Base-by-base conservation (phyloP, 140 eudicot genomes). In the Stevia rebaudiana region DNA sequence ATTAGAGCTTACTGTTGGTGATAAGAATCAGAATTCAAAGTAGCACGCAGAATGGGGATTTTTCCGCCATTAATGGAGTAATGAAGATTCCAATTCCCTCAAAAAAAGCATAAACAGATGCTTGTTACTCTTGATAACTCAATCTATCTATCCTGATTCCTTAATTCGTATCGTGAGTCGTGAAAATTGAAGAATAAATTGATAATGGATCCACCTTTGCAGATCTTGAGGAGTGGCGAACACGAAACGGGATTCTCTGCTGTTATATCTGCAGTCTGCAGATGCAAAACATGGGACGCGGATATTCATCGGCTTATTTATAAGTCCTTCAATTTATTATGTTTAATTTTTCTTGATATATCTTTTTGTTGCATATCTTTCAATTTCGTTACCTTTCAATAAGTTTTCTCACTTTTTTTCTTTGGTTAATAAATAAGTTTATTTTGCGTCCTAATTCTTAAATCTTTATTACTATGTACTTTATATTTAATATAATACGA, bases 171-270 rank as follows among this genome's bases (percentile, higher is more conserved):
- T 15, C 2, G 12, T 47, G 43, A n/a, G 22, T 22, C 33, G 17
- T 28, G 6, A 51, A 53, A 67, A 36, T 35, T 3, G 54, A 25
- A 15, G 11, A 25, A 63, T 23, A 39, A 60, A 62, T 4, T 59
- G 31, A 31, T 21, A 16, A 42, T 39, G 21, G 64, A 71, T 49
- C 69, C 76, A 51, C 55, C 53, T 49, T 60, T 61, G 47, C 0
- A 71, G 76, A 71, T 53, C 77, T 72, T 72, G 65, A 49, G 24
- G 65, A 61, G 63, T 71, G 77, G 76, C 63, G n/a, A 72, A 52
- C 65, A 64, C 7, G 24, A 13, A 31, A 64, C 10, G 60, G 66
- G 72, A 63, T 63, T 72, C 67, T 64, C 61, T 59, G 60, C 36
- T 30, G 25, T 16, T 51, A 33, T 59, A 47, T 70, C 36, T 70